phyloP scores from a whole-genome alignment of 768 basidiomycete species.

The Mycena belliarum region DNA sequence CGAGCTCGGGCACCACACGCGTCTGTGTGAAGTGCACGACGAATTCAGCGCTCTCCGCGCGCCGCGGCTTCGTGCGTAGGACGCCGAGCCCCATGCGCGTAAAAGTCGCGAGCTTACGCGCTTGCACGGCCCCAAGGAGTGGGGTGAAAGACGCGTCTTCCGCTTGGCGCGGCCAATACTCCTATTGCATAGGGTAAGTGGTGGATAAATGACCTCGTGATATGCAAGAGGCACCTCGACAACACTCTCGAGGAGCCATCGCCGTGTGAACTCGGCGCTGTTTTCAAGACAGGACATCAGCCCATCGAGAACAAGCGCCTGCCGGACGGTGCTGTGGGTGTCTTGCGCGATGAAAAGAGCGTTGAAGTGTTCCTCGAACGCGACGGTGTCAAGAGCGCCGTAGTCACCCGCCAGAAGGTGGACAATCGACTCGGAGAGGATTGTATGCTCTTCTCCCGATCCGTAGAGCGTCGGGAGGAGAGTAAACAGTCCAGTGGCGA shows the following conservation, averaged over 20 bases:
- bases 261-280: conserved; percentile 42
- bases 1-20: conserved; percentile 51
- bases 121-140: conserved; percentile 46
- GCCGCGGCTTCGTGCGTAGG: conserved; percentile 26
- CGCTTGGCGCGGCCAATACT: conserved; percentile 49
- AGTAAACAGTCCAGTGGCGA: conserved; percentile 53
- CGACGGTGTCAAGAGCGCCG: conserved; percentile 12
- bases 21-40: conserved; percentile 33
- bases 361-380: conserved; percentile 20
- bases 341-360: conserved; percentile 16
- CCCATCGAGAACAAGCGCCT: conserved; percentile 41
- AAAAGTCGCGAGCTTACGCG: conserved; percentile 47
- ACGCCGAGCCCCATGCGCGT: conserved; percentile 33
- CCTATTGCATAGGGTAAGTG: conserved; percentile 30
- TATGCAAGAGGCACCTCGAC: conserved; percentile 44
- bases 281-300: conserved; percentile 55
- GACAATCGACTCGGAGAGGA: conserved; percentile 34
- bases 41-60: conserved; percentile 11
- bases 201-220: not conserved
- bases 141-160: conserved; percentile 38
- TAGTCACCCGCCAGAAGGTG: conserved; percentile 20
- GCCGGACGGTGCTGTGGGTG: conserved; percentile 10
- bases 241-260: conserved; percentile 51
- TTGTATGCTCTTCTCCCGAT: conserved; percentile 35
- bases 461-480: conserved; percentile 48